A percentile compares a stretch with the other conserved stretches of the same genome.
Evolutionary conservation across 495 filamentous ascomycete genomes (phyloP).

Genomic region (Penicillium goetzii): DNA sequence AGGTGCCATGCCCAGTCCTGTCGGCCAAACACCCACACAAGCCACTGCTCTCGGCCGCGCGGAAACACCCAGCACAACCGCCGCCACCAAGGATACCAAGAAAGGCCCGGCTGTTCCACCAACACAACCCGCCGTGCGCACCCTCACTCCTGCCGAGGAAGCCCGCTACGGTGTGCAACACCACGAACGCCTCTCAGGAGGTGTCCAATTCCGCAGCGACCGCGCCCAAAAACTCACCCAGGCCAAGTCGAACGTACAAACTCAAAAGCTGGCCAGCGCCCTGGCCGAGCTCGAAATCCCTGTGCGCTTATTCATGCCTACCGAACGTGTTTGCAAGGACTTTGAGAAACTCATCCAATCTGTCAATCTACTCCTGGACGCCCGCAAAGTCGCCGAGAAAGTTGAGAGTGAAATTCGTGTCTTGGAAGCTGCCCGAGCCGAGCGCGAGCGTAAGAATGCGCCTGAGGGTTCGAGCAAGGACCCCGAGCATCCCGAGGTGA

Average conservation of each 20-base stretch:
- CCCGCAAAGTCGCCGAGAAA: conserved; percentile 83
- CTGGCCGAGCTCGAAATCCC: conserved; percentile 82
- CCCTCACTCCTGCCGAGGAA: conserved; percentile 75
- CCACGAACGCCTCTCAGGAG: conserved; percentile 78
- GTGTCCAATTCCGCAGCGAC: conserved; percentile 82
- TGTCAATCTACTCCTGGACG: conserved; percentile 77
- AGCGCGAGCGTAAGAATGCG: conserved; percentile 54
- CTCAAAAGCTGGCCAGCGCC: conserved; percentile 74
- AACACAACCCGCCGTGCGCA: conserved; percentile 58
- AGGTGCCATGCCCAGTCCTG: conserved; percentile 48
- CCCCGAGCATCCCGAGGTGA: conserved; percentile 40
- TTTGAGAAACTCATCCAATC: conserved; percentile 79
- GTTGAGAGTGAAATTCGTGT: conserved; percentile 81
- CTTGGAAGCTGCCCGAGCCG: conserved; percentile 64
- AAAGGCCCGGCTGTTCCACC: conserved; percentile 49
- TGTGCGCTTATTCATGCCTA: conserved; percentile 80
- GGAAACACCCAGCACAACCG: conserved; percentile 44
- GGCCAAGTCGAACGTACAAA: conserved; percentile 81
- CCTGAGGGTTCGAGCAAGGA: conserved; percentile 24
- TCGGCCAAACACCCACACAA: conserved; percentile 53
- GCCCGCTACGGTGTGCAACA: conserved; percentile 78
- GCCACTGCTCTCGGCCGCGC: conserved; percentile 37
- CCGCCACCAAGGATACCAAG: conserved; percentile 51
- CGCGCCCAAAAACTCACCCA: conserved; percentile 79
- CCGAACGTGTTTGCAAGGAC: conserved; percentile 72